Percentiles rank a stretch among this genome's conserved stretches.
These are phyloP conservation scores for Phialocephala subalpina DNA, from an alignment of 2,329 filamentous ascomycete genomes.

Conservation along the genomic window DNA sequence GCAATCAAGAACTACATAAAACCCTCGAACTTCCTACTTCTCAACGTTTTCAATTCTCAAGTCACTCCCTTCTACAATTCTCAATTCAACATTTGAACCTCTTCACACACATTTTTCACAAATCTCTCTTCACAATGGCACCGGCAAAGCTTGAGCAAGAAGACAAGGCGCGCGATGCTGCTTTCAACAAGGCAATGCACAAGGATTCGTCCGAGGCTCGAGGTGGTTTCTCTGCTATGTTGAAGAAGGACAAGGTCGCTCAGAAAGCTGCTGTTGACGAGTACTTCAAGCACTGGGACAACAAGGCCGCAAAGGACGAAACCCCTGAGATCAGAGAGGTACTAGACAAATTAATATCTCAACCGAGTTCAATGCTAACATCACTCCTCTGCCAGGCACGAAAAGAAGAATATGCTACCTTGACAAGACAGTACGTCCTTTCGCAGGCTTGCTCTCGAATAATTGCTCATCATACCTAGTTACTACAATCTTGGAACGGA, in stretches of 20 bases:
- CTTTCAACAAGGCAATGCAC: slow-evolving; percentile 90
- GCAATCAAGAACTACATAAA: slow-evolving; percentile 4
- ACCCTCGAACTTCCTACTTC: background rate
- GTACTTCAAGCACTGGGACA: slow-evolving; percentile 98
- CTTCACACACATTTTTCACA: background rate
- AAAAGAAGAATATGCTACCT: slow-evolving; percentile 87
- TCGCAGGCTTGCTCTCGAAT: background rate
- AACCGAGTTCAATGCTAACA: slow-evolving; percentile 17
- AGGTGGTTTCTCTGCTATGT: slow-evolving; percentile 83
- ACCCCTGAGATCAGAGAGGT: slow-evolving; percentile 84
- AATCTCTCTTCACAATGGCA: slow-evolving; percentile 35
- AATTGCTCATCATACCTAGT: slow-evolving; percentile 52
- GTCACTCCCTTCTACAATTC: slow-evolving; percentile 1
- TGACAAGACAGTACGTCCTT: slow-evolving; percentile 83
- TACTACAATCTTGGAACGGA: slow-evolving; percentile 98
- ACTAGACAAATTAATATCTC: slow-evolving; percentile 40
- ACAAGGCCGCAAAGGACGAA: slow-evolving; percentile 81
- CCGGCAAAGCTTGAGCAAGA: slow-evolving; percentile 74
- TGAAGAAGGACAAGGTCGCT: slow-evolving; percentile 80
- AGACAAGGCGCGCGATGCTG: slow-evolving; percentile 85
- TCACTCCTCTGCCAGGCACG: slow-evolving; percentile 63
- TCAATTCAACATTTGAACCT: background rate
- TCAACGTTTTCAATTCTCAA: slow-evolving; percentile 3
- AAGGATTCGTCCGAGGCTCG: slow-evolving; percentile 70
- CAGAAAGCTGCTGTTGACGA: slow-evolving; percentile 87